Percentiles rank a stretch among this genome's conserved stretches.
Evolutionary conservation across 352 stramenopile genomes (phyloP).

Genomic region (Globisporangium radiosum): DNA sequence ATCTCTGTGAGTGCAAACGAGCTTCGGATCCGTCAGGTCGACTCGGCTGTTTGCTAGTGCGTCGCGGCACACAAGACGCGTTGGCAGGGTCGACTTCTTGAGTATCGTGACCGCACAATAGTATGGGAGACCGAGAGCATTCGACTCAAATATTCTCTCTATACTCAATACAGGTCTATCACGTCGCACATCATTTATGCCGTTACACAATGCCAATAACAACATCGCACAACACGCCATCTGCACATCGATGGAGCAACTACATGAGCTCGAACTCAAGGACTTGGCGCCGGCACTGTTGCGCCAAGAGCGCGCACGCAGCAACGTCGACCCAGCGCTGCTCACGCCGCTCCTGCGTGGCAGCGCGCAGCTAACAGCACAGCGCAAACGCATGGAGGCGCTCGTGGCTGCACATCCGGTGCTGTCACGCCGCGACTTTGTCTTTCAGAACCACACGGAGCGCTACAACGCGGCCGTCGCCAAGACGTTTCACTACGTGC

Average conservation of each 20-base stretch:
- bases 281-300: conserved; percentile 18
- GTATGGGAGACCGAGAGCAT: too few relatives aligned
- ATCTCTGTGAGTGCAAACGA: too few relatives aligned
- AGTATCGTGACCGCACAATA: too few relatives aligned
- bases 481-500: conserved; percentile 34
- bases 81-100: too few relatives aligned
- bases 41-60: too few relatives aligned
- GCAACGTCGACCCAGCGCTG: conserved; percentile 9
- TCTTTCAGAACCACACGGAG: conserved; percentile 38
- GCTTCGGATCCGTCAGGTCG: too few relatives aligned
- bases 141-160: too few relatives aligned
- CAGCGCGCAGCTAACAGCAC: conserved; percentile 6
- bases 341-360: conserved; percentile 14
- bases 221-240: background rate
- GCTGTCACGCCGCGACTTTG: conserved; percentile 35
- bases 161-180: too few relatives aligned
- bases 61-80: too few relatives aligned
- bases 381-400: conserved; percentile 8
- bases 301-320: conserved; percentile 13
- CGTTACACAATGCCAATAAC: background rate
- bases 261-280: conserved; percentile 12
- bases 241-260: background rate
- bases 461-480: conserved; percentile 21
- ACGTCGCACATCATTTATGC: too few relatives aligned
- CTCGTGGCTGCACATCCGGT: conserved; percentile 26